phyloP scores from a whole-genome alignment of 306 rosid genomes.

The Casuarina glauca region DNA sequence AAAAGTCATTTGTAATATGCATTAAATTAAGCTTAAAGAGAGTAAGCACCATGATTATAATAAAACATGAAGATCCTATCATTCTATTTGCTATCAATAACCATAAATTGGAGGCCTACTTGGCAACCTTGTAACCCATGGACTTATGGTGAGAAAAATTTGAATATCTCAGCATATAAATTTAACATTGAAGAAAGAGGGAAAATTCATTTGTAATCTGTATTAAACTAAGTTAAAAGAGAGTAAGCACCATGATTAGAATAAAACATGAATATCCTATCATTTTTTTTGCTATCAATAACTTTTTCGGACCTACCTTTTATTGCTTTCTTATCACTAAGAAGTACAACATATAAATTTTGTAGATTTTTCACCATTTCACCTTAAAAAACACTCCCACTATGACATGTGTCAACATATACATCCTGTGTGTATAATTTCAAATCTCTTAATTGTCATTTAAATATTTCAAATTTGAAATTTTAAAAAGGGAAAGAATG shows the following conservation, averaged over 20 bases:
- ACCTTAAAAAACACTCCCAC: slow-evolving; percentile 93
- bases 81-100: slow-evolving; percentile 56
- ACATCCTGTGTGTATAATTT: slow-evolving; percentile 54
- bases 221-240: no score
- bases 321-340: slow-evolving; percentile 69
- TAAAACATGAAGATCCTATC: slow-evolving; percentile 81
- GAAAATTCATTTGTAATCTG: no score
- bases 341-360: slow-evolving; percentile 75
- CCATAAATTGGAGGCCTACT: no score
- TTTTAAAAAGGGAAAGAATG: not conserved
- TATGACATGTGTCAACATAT: slow-evolving; percentile 91
- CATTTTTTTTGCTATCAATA: slow-evolving; percentile 5
- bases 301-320: slow-evolving; percentile 92
- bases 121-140: no score
- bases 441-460: not conserved
- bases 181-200: no score
- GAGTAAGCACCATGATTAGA: no score
- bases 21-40: slow-evolving; percentile 71
- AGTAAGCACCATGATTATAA: slow-evolving; percentile 93
- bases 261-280: no score
- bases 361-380: slow-evolving; percentile 69
- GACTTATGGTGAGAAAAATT: no score
- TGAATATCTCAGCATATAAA: no score
- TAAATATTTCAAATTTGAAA: not conserved
- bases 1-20: no score